Evolutionary conservation across 306 rosid genomes (phyloP), one percentile per base, ranked within the genome.

Genomic region (Phaseolus lunatus): DNA sequence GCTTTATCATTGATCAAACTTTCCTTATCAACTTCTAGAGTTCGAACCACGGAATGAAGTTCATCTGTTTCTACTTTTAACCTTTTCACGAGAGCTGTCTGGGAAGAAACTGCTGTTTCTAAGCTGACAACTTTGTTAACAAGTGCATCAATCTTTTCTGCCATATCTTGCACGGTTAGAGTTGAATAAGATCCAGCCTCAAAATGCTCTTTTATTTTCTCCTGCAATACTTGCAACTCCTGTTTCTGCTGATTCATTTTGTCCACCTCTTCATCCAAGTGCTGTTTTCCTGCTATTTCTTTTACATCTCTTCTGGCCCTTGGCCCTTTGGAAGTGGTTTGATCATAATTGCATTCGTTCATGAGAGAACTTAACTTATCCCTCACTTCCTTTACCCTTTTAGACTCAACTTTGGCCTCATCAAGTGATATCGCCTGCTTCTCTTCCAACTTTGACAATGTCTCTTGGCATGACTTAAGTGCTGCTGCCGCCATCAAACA

Each of bases 401-500:
- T 79, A 43, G 85, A 79, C 85, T 93, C 96, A 16, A 73, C 58
- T 67, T 49, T 82, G 47, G 96, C 88, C 78, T 90, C 90, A 79
- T 84, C 72, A 57, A 85, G 73, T 7, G 93, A 80, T 70, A 20
- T 70, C 39, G 70, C 83, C 82, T 88, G 96, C 61, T 85, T 88
- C 83, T 29, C 84, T 75, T 89, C 88, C 87, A 93, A 81, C n/a
- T 77, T 76, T 43, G 59, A 9, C 82, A 93, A 75, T 19, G 90
- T 85, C n/a, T 86, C 90, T 53, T 86, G 88, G 78, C 96, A 93
- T 65, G 98, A 89, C 45, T 72, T 85, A 52, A 93, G 76, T 78
- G 98, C 98, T 0, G 91, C 85, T 8, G 78, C 85, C 19, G 96
- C 90, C 96, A 93, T 93, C 86, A 93, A 80, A 56, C 59, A 83